Percentiles rank a stretch among this genome's conserved stretches.
Evolutionary conservation across 1,139 yeast genomes (phyloP).

Genomic region (Blastobotrys illinoisensis): DNA sequence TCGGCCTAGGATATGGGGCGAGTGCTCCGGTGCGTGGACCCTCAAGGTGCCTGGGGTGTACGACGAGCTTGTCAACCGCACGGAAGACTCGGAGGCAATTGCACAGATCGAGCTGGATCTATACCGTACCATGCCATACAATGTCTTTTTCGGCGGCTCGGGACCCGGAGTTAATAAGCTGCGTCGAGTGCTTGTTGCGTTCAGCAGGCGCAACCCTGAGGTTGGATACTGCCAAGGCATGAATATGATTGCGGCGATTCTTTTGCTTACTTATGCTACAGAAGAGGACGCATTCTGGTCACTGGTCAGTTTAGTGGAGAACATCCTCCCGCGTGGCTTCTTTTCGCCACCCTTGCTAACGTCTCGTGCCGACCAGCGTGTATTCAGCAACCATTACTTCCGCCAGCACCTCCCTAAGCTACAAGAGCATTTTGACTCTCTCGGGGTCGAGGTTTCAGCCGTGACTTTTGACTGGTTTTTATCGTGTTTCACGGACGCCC

Average conservation of each 20-base stretch:
- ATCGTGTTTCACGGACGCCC: slow-evolving; percentile 48
- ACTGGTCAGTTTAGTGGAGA: slow-evolving; percentile 47
- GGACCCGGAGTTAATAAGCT: slow-evolving; percentile 51
- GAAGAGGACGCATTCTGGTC: slow-evolving; percentile 60
- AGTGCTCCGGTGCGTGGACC: slow-evolving; percentile 48
- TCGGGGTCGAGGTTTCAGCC: slow-evolving; percentile 45
- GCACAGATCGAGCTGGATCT: slow-evolving; percentile 51
- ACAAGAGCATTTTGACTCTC: slow-evolving; percentile 33
- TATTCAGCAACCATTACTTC: slow-evolving; percentile 27
- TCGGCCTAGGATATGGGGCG: slow-evolving; percentile 49
- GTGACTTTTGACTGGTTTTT: slow-evolving; percentile 58
- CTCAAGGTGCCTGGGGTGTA: slow-evolving; percentile 48
- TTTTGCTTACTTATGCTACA: slow-evolving; percentile 42
- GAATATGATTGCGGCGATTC: slow-evolving; percentile 54
- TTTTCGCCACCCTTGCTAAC: slow-evolving; percentile 40
- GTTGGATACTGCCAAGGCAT: slow-evolving; percentile 61
- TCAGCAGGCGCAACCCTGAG: slow-evolving; percentile 44
- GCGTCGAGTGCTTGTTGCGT: slow-evolving; percentile 48
- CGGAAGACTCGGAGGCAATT: slow-evolving; percentile 34
- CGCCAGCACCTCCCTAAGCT: slow-evolving; percentile 38
- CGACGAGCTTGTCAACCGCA: slow-evolving; percentile 29
- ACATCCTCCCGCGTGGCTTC: slow-evolving; percentile 46
- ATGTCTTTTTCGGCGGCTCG: slow-evolving; percentile 49
- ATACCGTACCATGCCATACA: slow-evolving; percentile 52
- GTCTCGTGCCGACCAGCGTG: slow-evolving; percentile 42